Evolutionary conservation across 2,329 filamentous ascomycete species (phyloP), one percentile per base, ranked within the genome.

Genomic region (Sphaerulina populicola): DNA sequence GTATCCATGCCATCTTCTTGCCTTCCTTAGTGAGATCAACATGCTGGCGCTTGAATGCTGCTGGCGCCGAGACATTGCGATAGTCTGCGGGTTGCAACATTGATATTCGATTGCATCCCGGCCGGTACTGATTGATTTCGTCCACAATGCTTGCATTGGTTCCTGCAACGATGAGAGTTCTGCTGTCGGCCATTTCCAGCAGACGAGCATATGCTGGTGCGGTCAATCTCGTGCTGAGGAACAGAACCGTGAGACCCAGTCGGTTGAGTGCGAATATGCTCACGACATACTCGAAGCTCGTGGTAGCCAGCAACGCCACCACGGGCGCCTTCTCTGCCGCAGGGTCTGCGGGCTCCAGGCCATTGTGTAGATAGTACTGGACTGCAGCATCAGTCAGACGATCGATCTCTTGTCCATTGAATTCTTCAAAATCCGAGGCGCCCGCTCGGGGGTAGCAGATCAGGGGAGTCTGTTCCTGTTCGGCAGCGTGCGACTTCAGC

Each of bases 211-310:
- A 75, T 4, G 78, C 78, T 47, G 73, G 70, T 2, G 71, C 68
- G 1, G 77, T 71, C 2, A 81, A 69, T 6, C 78, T 67, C 2
- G 75, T 78, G 0, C 77, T 80, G 1, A 81, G 68, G 31, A 80
- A 71, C 1, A 81, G 64, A 2, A 73, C 69, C 0, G 77, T 74
- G 65, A 78, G 77, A 7, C 79, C 79, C 10, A 82, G 66, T 53
- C 77, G 74, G 27, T 71, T 73, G 43, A 82, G 59, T 0, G 76
- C 78, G 40, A 81, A 69, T 38, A 77, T 67, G 3, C 76, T 74
- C 33, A 80, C 66, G 35, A 80, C 69, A 53, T 78, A 78, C 48
- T 78, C 74, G 8, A 82, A 67, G 54, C 76, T 74, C 1, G 77
- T 79, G 0, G 71, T 69, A 0, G 75, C 77, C 2, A 81, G 65